Evolutionary conservation across 2,329 filamentous ascomycete species (phyloP), one percentile per base, ranked within the genome.

Genomic region (Bipolaris bicolor): DNA sequence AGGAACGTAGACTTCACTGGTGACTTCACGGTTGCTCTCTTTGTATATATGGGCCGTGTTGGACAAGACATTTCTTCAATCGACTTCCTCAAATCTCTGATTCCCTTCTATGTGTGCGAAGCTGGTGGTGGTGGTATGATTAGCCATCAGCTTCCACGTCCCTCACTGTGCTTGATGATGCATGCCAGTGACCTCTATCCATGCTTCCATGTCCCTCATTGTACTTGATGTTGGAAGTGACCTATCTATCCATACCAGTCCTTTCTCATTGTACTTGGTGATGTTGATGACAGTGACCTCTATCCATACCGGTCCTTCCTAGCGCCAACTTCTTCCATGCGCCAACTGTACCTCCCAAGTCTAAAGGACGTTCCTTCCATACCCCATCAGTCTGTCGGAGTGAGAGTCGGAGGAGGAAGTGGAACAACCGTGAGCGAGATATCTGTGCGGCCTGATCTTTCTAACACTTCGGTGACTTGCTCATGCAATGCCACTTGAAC

Each of bases 11-110:
- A 20, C 22, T 16, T 41, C 2, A 24, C 5, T 46, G 26, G 43
- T 18, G 10, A 20, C 33, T 48, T 43, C 18, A 26, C 29, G 39
- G 39, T 44, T 36, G 26, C 18, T 31, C 13, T 22, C 22, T 36
- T 46, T 52, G 49, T 52, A 52, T 26, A 52, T 52, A 46, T 29
- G 13, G 29, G n/a, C 20, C 33, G 40, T 46, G 41, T 39, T 11
- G 49, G 24, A 24, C 13, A 29, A 29, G n/a, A 52, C 10, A 44
- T 39, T n/a, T n/a, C 20, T 11, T 52, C 34, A n/a, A 37, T 37
- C 39, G n/a, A 16, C 26, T 24, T 37, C 13, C 31, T n/a, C 15
- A 31, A 31, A 26, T 11, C 20, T 24, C 7, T n/a, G 16, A 5
- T 9, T 37, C 18, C 15, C 10, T 2, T 13, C 20, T 16, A 1